Conservation (phyloP, 371 early-diverging fungal genomes). For the Mucor velutinosus region DNA sequence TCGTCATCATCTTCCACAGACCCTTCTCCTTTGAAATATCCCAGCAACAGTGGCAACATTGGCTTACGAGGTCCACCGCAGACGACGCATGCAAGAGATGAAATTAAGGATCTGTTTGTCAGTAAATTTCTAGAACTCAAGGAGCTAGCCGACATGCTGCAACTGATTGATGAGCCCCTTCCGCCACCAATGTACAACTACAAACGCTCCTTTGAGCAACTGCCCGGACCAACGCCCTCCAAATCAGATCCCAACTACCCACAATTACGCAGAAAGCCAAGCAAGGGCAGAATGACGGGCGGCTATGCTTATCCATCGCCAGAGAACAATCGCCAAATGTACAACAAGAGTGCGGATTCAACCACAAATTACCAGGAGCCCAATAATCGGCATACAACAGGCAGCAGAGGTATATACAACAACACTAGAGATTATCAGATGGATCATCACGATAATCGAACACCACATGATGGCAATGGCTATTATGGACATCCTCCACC, state of each 20-base stretch:
- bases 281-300: not conserved
- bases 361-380: not conserved
- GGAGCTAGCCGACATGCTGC: conserved; percentile 25
- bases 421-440: not conserved
- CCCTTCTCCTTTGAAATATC: not conserved
- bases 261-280: not conserved
- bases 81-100: not conserved
- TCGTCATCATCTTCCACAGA: not conserved
- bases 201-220: not conserved
- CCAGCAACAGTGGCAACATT: not conserved
- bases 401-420: not conserved
- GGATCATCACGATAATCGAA: not conserved
- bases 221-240: conserved; percentile 2
- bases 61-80: not conserved
- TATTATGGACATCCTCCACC: not conserved
- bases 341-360: not conserved
- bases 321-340: not conserved
- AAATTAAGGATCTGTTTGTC: conserved; percentile 18
- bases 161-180: not conserved
- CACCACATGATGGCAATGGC: not conserved
- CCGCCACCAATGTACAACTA: not conserved
- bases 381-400: not conserved
- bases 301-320: not conserved
- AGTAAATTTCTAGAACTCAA: conserved; percentile 6
- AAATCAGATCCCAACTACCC: conserved; percentile 7